Base-by-base conservation (phyloP, 352 stramenopile species). In the Globisporangium lucens region DNA sequence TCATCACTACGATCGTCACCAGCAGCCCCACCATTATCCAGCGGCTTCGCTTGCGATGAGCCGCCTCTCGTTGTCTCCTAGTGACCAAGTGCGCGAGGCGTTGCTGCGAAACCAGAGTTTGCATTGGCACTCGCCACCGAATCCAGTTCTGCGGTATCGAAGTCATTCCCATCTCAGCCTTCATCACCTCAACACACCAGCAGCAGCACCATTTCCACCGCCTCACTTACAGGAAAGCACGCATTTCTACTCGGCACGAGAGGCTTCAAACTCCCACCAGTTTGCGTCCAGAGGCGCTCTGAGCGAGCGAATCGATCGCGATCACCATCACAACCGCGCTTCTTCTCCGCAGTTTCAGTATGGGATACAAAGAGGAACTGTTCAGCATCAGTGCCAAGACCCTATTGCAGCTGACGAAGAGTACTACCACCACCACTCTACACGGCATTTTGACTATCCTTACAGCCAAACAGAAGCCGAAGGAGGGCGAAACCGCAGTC, bases 31-130 rank as follows among this genome's bases (percentile, higher is more conserved):
- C 29, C 59, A 63, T 13, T 36, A 27, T 35, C 10, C 3, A 29
- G 20, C 56, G 58, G 68, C 17, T n/a, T 22, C 15, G 17, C 43
- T 61, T 9, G 56, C 56, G 9, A 61, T 65, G 53, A 76, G 67
- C 41, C 74, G 58, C 0, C 27, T 74, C 13, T 43, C 70, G 10
- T 65, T 91, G 51, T 91, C 83, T 59, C 72, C 81, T 0, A 91
- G 76, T 46, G 81, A 83, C n/a, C 75, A 77, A 61, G 62, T 91
- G 35, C 76, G 83, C 36, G 80, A 87, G 51, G 80, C 78, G 1
- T 49, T 91, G 10, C 75, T 78, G 29, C 68, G 58, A 52, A 77
- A 70, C 13, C 71, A 90, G 47, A 72, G 73, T 4, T 46, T 49
- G 5, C 30, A 55, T n/a, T 12, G n/a, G 17, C 12, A 58, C 12